These are phyloP conservation scores for Lathyrus aphaca DNA, from an alignment of 306 rosid genomes.

Conservation along the genomic window DNA sequence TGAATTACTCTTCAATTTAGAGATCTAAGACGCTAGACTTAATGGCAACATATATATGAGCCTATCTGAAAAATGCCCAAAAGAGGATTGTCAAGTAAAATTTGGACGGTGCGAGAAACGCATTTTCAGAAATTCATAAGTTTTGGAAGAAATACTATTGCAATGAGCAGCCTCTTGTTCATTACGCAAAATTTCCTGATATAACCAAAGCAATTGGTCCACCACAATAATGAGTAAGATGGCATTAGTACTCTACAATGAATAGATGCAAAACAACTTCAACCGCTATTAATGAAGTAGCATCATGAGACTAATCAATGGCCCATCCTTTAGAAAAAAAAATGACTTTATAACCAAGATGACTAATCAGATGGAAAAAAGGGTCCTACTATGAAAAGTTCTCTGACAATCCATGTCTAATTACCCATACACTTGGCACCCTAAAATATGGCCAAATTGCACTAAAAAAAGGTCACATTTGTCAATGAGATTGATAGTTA, in stretches of 20 bases:
- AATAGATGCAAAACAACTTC: slow-evolving; percentile 33
- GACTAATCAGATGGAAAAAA: slow-evolving; percentile 6
- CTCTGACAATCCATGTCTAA: slow-evolving; percentile 41
- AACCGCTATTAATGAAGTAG: slow-evolving; percentile 3
- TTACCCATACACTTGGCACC: slow-evolving; percentile 39
- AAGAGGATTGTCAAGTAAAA: too few species aligned
- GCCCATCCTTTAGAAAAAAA: not conserved
- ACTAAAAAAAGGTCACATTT: not conserved
- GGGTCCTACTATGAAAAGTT: slow-evolving; percentile 33
- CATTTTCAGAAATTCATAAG: too few species aligned
- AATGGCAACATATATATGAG: too few species aligned
- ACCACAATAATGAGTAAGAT: slow-evolving; percentile 39
- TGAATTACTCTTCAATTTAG: too few species aligned
- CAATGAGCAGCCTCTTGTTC: too few species aligned
- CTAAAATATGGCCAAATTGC: slow-evolving; percentile 39
- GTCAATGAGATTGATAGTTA: not conserved
- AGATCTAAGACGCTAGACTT: too few species aligned
- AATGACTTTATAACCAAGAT: not conserved
- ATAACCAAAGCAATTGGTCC: slow-evolving; percentile 39
- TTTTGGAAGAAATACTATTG: too few species aligned
- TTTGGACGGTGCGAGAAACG: too few species aligned
- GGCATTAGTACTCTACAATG: not conserved
- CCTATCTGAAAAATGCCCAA: too few species aligned
- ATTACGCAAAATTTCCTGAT: slow-evolving; percentile 19
- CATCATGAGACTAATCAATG: not conserved